Percentiles rank a stretch among this genome's conserved stretches.
Conservation (phyloP, 192 early-diverging fungal species). For the Entomortierella beljakovae region DNA sequence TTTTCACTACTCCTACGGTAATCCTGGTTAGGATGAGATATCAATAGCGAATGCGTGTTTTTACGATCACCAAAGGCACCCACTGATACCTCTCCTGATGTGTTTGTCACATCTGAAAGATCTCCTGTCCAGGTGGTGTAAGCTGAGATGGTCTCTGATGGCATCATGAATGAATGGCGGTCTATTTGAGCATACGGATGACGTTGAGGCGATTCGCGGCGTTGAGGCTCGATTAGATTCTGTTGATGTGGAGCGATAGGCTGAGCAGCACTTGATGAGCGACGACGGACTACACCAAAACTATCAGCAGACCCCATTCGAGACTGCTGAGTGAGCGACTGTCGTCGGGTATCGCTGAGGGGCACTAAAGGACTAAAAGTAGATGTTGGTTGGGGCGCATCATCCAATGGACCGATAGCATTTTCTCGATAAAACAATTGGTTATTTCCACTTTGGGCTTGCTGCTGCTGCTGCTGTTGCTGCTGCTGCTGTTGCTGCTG, state of each 20-base stretch:
- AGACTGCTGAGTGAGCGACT: constrained; percentile 1
- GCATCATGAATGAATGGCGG: constrained; percentile 51
- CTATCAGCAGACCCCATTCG: constrained; percentile 42
- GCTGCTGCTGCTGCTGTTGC: constrained; percentile 2
- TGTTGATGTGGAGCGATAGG: background rate
- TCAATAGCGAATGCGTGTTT: background rate
- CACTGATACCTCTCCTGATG: constrained; percentile 47
- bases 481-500: constrained; percentile 4
- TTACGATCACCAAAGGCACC: constrained; percentile 48
- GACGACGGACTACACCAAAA: constrained; percentile 39
- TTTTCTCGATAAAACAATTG: constrained; percentile 4
- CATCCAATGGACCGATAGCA: constrained; percentile 19
- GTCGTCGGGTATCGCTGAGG: background rate
- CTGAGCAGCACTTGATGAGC: background rate
- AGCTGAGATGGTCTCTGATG: constrained; percentile 27
- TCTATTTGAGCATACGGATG: constrained; percentile 13
- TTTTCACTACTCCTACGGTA: constrained; percentile 22
- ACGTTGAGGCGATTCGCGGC: background rate
- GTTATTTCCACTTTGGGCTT: background rate
- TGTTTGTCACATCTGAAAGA: constrained; percentile 48
- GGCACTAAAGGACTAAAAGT: background rate
- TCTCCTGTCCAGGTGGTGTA: constrained; percentile 48
- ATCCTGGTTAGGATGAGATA: background rate
- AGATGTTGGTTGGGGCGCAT: background rate
- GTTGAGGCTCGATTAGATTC: background rate